phyloP scores from a whole-genome alignment of 2,329 filamentous ascomycete genomes.

The Acrocalymma vagum region DNA sequence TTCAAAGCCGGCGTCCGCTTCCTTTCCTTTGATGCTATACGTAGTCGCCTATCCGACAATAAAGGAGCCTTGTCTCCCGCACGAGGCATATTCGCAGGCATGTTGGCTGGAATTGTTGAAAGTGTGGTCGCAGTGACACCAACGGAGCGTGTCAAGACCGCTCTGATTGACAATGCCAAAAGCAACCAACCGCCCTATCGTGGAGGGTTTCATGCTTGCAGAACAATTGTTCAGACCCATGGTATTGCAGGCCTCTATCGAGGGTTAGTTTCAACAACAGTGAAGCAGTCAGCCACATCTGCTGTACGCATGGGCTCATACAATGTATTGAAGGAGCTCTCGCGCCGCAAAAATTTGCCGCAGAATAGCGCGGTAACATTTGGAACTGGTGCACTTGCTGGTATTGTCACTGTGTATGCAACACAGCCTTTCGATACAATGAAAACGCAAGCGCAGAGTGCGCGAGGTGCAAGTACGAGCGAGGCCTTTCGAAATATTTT shows the following conservation, averaged over 20 bases:
- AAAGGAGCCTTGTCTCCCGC: slow-evolving; percentile 31
- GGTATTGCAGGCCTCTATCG: slow-evolving; percentile 55
- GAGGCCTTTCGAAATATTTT: slow-evolving; percentile 32
- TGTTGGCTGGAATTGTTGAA: slow-evolving; percentile 35
- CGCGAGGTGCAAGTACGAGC: slow-evolving; percentile 31
- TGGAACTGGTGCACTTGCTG: slow-evolving; percentile 37
- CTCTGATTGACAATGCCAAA: slow-evolving; percentile 42
- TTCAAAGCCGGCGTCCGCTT: slow-evolving; percentile 44
- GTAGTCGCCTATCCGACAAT: slow-evolving; percentile 32
- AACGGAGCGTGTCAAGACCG: slow-evolving; percentile 41
- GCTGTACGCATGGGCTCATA: slow-evolving; percentile 60
- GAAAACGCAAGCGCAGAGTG: slow-evolving; percentile 50
- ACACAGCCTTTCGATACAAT: slow-evolving; percentile 56
- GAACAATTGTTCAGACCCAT: slow-evolving; percentile 47
- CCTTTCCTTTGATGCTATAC: slow-evolving; percentile 39
- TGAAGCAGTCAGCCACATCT: slow-evolving; percentile 60
- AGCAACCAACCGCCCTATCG: slow-evolving; percentile 27
- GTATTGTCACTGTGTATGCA: slow-evolving; percentile 48
- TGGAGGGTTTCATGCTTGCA: slow-evolving; percentile 24
- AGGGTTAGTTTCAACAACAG: slow-evolving; percentile 55
- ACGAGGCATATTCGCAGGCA: slow-evolving; percentile 35
- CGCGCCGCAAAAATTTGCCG: slow-evolving; percentile 23
- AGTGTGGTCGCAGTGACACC: slow-evolving; percentile 40
- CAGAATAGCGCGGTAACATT: slow-evolving; percentile 35
- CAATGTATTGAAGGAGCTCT: slow-evolving; percentile 54